phyloP scores from a whole-genome alignment of 75 land plant species.

The Sequoia sempervirens region DNA sequence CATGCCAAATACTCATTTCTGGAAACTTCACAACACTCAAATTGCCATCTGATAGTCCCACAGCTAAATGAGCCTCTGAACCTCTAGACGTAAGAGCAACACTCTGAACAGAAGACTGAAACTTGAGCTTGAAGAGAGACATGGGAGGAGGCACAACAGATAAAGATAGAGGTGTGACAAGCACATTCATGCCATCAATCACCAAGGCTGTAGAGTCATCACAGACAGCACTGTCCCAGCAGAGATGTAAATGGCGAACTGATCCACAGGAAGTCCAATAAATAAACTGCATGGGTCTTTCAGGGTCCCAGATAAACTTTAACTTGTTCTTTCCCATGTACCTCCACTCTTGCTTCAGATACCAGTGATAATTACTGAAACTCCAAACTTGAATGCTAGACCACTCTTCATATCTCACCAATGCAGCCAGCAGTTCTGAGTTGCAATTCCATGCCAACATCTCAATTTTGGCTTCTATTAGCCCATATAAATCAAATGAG shows the following conservation, averaged over 20 bases:
- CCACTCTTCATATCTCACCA: constrained; percentile 44
- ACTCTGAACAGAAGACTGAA: constrained; percentile 57
- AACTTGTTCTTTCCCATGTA: constrained; percentile 49
- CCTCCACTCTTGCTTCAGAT: constrained; percentile 91
- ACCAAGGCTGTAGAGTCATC: constrained; percentile 77
- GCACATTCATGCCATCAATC: constrained; percentile 55
- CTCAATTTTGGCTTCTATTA: constrained; percentile 43
- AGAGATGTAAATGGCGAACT: constrained; percentile 42
- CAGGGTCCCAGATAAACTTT: constrained; percentile 79
- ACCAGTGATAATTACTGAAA: constrained; percentile 98
- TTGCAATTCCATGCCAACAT: constrained; percentile 76
- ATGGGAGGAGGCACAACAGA: constrained; percentile 89
- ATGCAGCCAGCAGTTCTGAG: constrained; percentile 81
- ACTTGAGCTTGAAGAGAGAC: constrained; percentile 64
- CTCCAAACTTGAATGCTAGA: constrained; percentile 80
- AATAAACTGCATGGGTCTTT: constrained; percentile 65
- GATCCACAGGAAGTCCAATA: constrained; percentile 73
- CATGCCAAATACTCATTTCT: constrained; percentile 45
- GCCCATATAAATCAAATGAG: constrained; percentile 56
- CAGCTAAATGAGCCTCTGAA: constrained; percentile 45
- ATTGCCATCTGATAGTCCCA: constrained; percentile 59
- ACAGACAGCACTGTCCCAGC: constrained; percentile 76
- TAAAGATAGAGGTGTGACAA: constrained; percentile 73
- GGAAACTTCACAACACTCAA: constrained; percentile 72
- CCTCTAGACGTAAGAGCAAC: constrained; percentile 37